These are phyloP conservation scores for Gautieria morchelliformis DNA, from an alignment of 768 basidiomycete species.

Conservation along the genomic window DNA sequence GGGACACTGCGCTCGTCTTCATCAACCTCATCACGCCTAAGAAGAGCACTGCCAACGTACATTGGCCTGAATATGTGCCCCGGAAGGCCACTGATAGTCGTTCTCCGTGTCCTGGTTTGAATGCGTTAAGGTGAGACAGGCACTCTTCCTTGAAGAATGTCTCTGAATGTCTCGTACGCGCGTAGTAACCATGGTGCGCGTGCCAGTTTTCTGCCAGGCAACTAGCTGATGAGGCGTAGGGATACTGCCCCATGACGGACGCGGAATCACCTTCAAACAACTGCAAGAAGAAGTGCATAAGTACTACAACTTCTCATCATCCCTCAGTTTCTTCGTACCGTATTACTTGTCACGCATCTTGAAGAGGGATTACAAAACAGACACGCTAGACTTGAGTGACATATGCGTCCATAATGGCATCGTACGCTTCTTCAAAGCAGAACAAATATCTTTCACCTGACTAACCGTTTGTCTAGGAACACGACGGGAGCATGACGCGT, in stretches of 20 bases:
- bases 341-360: conserved; percentile 50
- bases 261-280: conserved; percentile 53
- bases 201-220: not conserved
- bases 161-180: not conserved
- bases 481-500: conserved; percentile 11
- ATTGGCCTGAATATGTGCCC: conserved; percentile 58
- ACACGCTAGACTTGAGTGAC: conserved; percentile 56
- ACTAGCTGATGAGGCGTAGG: conserved; percentile 13
- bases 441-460: not conserved
- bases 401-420: conserved; percentile 68
- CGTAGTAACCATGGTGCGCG: conserved; percentile 2
- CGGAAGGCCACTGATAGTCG: conserved; percentile 56
- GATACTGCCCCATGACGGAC: conserved; percentile 54
- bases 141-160: not conserved
- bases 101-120: conserved; percentile 64
- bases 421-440: conserved; percentile 15
- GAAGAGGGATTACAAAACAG: conserved; percentile 42
- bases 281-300: conserved; percentile 13
- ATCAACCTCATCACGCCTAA: conserved; percentile 43
- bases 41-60: conserved; percentile 35
- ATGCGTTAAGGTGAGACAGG: conserved; percentile 54
- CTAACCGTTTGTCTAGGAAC: conserved; percentile 1
- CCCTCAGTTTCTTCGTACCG: conserved; percentile 61
- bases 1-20: conserved; percentile 44
- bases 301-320: conserved; percentile 57